phyloP scores from a whole-genome alignment of 2,329 filamentous ascomycete genomes.

The Colletotrichum tropicicola region DNA sequence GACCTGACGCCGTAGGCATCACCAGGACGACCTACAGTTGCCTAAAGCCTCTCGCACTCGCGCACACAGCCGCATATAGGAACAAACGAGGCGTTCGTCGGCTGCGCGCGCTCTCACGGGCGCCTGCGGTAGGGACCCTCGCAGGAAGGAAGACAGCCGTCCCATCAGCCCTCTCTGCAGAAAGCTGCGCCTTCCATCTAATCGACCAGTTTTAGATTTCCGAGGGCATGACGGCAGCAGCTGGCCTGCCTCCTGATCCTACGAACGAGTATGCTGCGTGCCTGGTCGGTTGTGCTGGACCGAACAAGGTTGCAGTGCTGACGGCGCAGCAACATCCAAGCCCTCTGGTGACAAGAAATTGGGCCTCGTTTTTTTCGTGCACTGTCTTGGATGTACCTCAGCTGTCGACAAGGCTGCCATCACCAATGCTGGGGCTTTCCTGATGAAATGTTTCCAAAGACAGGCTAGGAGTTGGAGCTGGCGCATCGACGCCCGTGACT shows the following conservation, averaged over 20 bases:
- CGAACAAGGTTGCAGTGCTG: neutral
- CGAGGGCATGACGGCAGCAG: too few relatives aligned
- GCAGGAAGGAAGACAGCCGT: neutral
- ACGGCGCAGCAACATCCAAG: neutral
- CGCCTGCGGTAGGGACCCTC: neutral
- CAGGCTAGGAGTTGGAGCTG: neutral
- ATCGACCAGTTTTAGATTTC: neutral
- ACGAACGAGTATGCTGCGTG: neutral
- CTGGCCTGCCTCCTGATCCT: neutral
- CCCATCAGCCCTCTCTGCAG: neutral
- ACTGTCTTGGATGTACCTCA: constrained; percentile 2
- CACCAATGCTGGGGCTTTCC: neutral
- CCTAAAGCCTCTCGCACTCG: neutral
- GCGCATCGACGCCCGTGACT: too few relatives aligned
- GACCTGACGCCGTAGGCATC: neutral
- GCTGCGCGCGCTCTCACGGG: neutral
- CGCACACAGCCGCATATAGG: neutral
- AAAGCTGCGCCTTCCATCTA: neutral
- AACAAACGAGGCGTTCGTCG: neutral
- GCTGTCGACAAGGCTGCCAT: neutral
- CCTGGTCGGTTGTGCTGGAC: neutral
- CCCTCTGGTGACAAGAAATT: too few relatives aligned
- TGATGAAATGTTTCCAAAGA: neutral
- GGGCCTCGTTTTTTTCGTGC: constrained; percentile 3
- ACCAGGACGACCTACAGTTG: neutral